A percentile compares a stretch with the other conserved stretches of the same genome.
phyloP scores from a whole-genome alignment of 495 filamentous ascomycete genomes.

The Aspergillus bridgeri region DNA sequence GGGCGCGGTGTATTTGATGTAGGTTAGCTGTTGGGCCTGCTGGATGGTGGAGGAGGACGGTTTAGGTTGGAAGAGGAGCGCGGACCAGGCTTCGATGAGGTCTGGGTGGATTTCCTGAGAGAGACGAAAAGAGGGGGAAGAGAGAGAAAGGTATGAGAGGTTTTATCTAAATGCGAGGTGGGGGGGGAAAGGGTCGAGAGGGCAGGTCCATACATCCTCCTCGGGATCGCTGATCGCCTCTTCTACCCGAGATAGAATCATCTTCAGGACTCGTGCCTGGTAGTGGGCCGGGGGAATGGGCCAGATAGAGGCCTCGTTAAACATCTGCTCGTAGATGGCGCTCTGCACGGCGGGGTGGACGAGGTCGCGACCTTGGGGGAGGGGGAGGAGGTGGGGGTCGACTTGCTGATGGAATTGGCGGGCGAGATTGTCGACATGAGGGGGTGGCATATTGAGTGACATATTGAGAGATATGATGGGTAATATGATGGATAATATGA shows the following conservation, averaged over 20 bases:
- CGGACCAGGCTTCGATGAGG: constrained; percentile 59
- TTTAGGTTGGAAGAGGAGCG: constrained; percentile 55
- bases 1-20: constrained; percentile 67
- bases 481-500: not conserved
- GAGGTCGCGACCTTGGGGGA: constrained; percentile 52
- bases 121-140: no score
- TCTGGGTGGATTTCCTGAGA: constrained; percentile 77
- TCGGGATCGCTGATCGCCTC: constrained; percentile 69
- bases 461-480: no score
- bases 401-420: constrained; percentile 67
- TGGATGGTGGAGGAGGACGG: constrained; percentile 52
- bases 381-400: constrained; percentile 51
- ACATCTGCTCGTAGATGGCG: constrained; percentile 59
- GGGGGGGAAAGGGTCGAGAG: constrained; percentile 2
- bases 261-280: constrained; percentile 67
- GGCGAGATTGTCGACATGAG: constrained; percentile 22
- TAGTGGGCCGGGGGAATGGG: constrained; percentile 64
- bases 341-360: constrained; percentile 54
- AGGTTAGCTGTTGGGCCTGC: constrained; percentile 70
- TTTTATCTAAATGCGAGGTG: not conserved
- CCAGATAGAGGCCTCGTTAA: constrained; percentile 50
- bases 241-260: constrained; percentile 63
- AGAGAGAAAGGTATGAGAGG: not conserved
- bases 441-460: not conserved
- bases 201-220: constrained; percentile 65